Percentiles rank a stretch among this genome's conserved stretches.
Evolutionary conservation across 768 basidiomycete genomes (phyloP).

Genomic region (Leccinum pellstonianum): DNA sequence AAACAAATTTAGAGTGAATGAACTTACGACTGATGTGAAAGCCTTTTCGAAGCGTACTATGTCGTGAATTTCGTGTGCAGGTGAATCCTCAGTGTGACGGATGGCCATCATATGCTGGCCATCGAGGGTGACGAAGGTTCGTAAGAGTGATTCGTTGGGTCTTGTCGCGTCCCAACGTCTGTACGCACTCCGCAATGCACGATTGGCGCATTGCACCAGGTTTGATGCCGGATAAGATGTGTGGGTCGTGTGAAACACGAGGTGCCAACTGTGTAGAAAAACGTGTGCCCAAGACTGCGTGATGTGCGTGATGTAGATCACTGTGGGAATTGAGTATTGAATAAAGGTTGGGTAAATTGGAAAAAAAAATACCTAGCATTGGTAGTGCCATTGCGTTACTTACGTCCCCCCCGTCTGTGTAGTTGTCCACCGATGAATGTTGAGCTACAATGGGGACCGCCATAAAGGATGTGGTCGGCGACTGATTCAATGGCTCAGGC

Average conservation of each 20-base stretch:
- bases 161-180: neutral
- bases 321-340: too few species aligned
- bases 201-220: neutral
- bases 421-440: too few species aligned
- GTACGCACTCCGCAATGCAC: neutral
- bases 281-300: neutral
- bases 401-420: too few species aligned
- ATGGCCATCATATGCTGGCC: neutral
- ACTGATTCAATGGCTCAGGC: too few species aligned
- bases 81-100: neutral
- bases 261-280: neutral
- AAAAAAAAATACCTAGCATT: too few species aligned
- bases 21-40: neutral
- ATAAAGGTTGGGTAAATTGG: too few species aligned
- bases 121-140: neutral
- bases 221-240: neutral
- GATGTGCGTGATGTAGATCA: too few species aligned
- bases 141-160: neutral
- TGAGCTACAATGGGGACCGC: too few species aligned
- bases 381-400: too few species aligned
- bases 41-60: neutral
- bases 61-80: neutral
- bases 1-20: neutral
- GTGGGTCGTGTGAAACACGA: neutral
- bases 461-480: too few species aligned